Base-by-base conservation (phyloP, 495 filamentous ascomycete species). In the Venustampulla echinocandica region DNA sequence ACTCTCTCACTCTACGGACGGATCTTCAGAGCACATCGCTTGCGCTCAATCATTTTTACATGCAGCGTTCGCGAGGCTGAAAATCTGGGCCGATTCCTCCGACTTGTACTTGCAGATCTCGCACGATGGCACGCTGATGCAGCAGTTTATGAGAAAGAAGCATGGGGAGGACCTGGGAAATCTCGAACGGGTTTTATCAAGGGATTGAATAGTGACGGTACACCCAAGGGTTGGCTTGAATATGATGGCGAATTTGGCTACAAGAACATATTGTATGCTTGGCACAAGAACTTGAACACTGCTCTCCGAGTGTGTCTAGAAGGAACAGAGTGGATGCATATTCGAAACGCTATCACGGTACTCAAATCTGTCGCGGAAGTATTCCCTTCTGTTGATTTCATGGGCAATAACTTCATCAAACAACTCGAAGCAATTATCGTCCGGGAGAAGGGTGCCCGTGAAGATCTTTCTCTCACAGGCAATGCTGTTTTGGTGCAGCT, bases 311-410 rank as follows among this genome's bases (percentile, higher is more conserved):
- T 68, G 15, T 95, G 90, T 62, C 71, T 97, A 20, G 73, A 75
- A 13, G 77, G 80, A 10, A 79, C 74, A 50, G 90, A 99, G 60
- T 99, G 92, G 74, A 97, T 95, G 88, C 89, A 95, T 61, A 95
- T 97, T 59, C 79, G 87, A 10, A 99, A 99, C 59, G 86, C 89
- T 24, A 93, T 96, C 53, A 89, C 81, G 46, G 68, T 97, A n/a
- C 70, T 96, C 43, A 95, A 92, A 59, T 74, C 77, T 5, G 71
- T 93, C 30, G 73, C 82, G 24, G 76, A 84, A 22, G 70, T 79
- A 55, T 97, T 93, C 74, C 93, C 93, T 19, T 78, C 78, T 11
- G 79, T 97, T 35, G 90, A 92, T 55, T 90, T 85, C 69, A 87
- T 90, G 68, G 92, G 86, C 17, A 73, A 75, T 20, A 73, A 79